Base-by-base conservation (phyloP, 2,329 filamentous ascomycete genomes). In the Neurospora sp. region DNA sequence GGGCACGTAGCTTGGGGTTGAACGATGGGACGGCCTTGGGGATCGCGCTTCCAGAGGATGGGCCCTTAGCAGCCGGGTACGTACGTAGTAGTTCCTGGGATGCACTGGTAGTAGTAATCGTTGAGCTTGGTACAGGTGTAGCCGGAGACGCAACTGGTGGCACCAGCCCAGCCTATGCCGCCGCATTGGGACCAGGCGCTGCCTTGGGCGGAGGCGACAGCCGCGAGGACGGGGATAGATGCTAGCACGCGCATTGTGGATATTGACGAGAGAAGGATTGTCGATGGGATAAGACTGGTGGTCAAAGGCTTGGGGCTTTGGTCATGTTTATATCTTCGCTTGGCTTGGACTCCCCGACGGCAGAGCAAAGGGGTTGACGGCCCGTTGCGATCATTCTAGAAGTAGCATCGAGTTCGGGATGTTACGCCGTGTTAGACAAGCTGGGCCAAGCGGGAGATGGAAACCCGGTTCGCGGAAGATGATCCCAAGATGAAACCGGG, bases 61-160 rank as follows among this genome's bases (percentile, higher is more conserved):
- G 71, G 36, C 69, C 40, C 43, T 15, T 23, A 5, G 69, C 73
- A 74, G 46, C 72, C 72, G n/a, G 72, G 52, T 36, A 62, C 52
- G 52, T 62, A 62, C 68, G 67, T 74, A 71, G 28, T 68, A 74
- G 8, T 58, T 67, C 39, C 73, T 72, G 68, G 3, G 46, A 42
- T 40, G 15, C n/a, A 46, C 3, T 19, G 33, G 66, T 13, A 68
- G 17, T 68, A n/a, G 66, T 33, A 33, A 38, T 40, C 11, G n/a
- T 76, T 76, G 66, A 74, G 72, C 4, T 68, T 72, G 1, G 71
- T 75, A 66, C 75, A 76, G n/a, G 39, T 62, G 19, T 75, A 75
- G 36, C 73, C 73, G 4, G 71, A 70, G 8, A 70, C 70, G 67
- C 75, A 76, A 17, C 40, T 68, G 9, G 70, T 72, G 7, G 74